These are phyloP conservation scores for Pseudoscleropodium purum DNA, from an alignment of 225 moss, liverwort and hornwort species.

Conservation along the genomic window DNA sequence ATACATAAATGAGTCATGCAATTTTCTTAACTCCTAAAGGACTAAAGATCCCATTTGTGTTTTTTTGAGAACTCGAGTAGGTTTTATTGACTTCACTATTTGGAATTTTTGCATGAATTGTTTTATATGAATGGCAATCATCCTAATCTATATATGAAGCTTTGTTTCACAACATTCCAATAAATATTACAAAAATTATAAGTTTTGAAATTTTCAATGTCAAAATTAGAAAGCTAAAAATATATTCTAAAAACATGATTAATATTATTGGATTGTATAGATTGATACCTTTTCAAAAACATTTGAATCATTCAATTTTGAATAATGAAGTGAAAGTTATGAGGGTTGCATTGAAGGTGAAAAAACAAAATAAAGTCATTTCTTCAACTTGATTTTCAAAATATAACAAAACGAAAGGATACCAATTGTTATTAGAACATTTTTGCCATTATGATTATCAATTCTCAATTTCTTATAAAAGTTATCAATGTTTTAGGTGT, in stretches of 20 bases:
- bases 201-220: accelerated
- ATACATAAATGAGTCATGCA: not conserved
- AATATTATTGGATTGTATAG: too few species aligned
- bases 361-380: accelerated
- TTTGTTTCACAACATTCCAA: not conserved
- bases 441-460: too few species aligned
- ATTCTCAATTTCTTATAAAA: too few species aligned
- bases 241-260: too few species aligned
- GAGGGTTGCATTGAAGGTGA: too few species aligned
- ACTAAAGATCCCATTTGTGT: accelerated
- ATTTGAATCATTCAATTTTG: not conserved
- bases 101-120: not conserved
- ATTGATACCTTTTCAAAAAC: not conserved
- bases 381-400: not conserved
- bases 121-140: not conserved
- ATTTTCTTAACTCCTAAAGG: not conserved
- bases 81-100: not conserved
- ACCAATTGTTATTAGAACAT: too few species aligned
- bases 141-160: accelerated
- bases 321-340: not conserved
- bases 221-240: not conserved
- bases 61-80: accelerated
- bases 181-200: not conserved
- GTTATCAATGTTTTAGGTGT: not conserved
- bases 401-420: not conserved